phyloP scores from a whole-genome alignment of 345 rosid species.

The Gossypium longicalyx region DNA sequence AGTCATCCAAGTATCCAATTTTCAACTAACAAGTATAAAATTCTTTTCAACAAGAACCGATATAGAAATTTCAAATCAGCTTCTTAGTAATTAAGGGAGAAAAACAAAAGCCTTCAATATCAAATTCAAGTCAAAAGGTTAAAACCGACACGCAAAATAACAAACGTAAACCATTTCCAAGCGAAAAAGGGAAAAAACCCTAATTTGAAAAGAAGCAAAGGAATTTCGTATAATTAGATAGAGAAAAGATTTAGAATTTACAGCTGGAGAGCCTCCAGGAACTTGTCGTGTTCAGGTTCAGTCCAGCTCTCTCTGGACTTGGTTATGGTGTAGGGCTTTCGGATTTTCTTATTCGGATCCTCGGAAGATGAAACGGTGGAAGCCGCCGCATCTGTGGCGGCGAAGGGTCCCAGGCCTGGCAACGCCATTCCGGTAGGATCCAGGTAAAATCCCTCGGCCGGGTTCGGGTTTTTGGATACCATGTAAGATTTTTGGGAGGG shows the following conservation, averaged over 20 bases:
- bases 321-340: constrained; percentile 83
- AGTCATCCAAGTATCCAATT: background rate
- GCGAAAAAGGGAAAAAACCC: constrained; percentile 15
- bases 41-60: background rate
- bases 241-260: constrained; percentile 28
- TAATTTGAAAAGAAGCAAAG: constrained; percentile 13
- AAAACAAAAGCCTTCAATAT: background rate
- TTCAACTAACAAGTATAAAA: background rate
- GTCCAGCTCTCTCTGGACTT: constrained; percentile 97
- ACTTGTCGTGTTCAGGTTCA: constrained; percentile 94
- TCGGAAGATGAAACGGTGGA: constrained; percentile 42
- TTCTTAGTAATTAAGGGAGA: background rate
- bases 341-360: constrained; percentile 64
- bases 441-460: constrained; percentile 54
- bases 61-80: background rate
- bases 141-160: background rate
- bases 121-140: background rate
- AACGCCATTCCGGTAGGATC: constrained; percentile 68
- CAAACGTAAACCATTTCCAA: background rate
- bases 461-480: constrained; percentile 67
- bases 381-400: constrained; percentile 31
- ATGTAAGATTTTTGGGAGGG: constrained; percentile 21
- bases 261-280: constrained; percentile 92
- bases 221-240: background rate
- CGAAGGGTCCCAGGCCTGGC: constrained; percentile 53